Percentiles rank a stretch among this genome's conserved stretches.
phyloP scores from a whole-genome alignment of 208 protist species.

The Herpetomonas tarakana region DNA sequence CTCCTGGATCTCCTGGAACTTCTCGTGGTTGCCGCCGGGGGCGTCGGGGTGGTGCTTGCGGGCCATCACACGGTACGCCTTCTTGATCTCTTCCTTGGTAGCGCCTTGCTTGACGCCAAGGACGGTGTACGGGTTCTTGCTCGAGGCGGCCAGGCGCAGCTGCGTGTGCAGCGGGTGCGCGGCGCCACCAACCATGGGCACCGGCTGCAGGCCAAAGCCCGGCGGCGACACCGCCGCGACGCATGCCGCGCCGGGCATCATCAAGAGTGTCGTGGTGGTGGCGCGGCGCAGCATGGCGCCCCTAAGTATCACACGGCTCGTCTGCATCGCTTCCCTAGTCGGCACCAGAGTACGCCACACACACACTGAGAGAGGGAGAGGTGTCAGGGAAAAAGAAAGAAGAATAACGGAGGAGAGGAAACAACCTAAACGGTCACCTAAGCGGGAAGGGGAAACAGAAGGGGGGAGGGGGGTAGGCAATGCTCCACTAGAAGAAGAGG shows the following conservation, averaged over 20 bases:
- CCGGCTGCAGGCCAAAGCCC: slow-evolving; percentile 10
- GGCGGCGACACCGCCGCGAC: too few species aligned
- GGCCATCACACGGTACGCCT: slow-evolving; percentile 85
- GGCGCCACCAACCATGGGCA: slow-evolving; percentile 9
- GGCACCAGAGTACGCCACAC: too few species aligned
- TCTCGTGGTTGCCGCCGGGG: slow-evolving; percentile 79
- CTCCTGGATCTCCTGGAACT: slow-evolving; percentile 87
- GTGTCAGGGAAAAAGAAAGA: too few species aligned
- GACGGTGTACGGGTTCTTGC: slow-evolving; percentile 88
- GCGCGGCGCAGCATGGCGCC: not conserved
- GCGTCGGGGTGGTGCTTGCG: slow-evolving; percentile 91
- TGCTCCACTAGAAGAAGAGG: too few species aligned
- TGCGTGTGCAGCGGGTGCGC: slow-evolving; percentile 10
- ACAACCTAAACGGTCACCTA: too few species aligned
- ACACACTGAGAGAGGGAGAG: too few species aligned
- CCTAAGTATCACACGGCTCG: not conserved
- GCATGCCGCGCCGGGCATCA: too few species aligned
- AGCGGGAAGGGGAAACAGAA: too few species aligned
- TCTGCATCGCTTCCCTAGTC: not conserved
- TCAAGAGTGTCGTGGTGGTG: too few species aligned
- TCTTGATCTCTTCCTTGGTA: slow-evolving; percentile 84
- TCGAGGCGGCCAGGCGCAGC: slow-evolving; percentile 40
- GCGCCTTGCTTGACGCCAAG: slow-evolving; percentile 85
- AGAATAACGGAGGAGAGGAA: too few species aligned
- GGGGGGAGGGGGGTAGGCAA: too few species aligned